phyloP scores from a whole-genome alignment of 2,329 filamentous ascomycete genomes.

The Cladophialophora bantiana region DNA sequence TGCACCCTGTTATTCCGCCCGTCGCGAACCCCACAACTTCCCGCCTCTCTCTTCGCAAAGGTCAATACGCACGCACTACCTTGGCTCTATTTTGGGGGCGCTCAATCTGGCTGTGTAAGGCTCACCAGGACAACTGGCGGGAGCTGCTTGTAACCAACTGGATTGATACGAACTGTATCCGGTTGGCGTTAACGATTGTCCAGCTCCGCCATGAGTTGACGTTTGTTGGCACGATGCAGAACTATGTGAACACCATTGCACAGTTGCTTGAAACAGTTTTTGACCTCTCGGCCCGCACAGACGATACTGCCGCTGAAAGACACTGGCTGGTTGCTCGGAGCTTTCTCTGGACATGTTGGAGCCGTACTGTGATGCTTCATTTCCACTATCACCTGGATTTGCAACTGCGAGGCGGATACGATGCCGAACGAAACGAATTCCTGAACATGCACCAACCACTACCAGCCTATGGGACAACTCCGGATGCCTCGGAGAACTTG shows the following conservation, averaged over 20 bases:
- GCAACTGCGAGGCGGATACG: slow-evolving; percentile 1
- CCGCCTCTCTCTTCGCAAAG: neutral
- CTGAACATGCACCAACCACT: neutral
- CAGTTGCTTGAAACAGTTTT: neutral
- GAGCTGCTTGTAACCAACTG: slow-evolving; percentile 2
- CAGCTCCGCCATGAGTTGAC: neutral
- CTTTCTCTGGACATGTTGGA: neutral
- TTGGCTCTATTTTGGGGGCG: neutral
- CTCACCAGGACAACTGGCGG: neutral
- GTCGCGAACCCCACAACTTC: neutral
- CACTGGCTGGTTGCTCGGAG: neutral
- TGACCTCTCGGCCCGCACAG: neutral
- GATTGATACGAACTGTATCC: neutral
- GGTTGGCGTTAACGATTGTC: neutral
- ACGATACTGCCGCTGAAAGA: neutral
- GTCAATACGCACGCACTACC: neutral
- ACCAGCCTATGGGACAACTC: neutral
- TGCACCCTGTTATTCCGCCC: neutral
- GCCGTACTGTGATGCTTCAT: neutral
- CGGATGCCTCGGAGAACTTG: neutral
- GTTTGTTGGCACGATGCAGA: neutral
- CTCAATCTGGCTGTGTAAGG: neutral
- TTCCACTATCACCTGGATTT: neutral
- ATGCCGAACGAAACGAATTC: neutral
- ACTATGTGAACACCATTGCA: neutral